Percentiles rank a stretch among this genome's conserved stretches.
phyloP scores from a whole-genome alignment of 2,329 filamentous ascomycete genomes.

The Fusarium citri region DNA sequence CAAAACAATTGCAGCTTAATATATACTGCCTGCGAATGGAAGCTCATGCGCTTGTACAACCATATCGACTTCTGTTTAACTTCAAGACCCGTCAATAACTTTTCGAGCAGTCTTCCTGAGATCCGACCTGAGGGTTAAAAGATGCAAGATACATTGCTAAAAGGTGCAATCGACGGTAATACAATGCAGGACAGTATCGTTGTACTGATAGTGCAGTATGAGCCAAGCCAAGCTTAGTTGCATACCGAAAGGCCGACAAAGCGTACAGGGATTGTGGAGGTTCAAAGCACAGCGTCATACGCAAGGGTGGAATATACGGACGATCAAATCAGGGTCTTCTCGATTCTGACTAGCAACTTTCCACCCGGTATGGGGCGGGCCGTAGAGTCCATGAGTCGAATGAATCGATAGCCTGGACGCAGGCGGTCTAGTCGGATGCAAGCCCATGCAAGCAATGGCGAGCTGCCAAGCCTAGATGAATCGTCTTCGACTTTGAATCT shows the following conservation, averaged over 20 bases:
- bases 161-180: background rate
- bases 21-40: background rate
- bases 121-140: background rate
- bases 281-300: background rate
- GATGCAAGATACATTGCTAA: background rate
- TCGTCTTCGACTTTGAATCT: conserved; percentile 69
- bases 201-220: background rate
- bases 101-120: background rate
- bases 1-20: background rate
- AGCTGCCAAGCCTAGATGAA: conserved; percentile 52
- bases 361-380: conserved; percentile 59
- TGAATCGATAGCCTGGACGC: conserved; percentile 65
- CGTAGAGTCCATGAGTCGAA: conserved; percentile 61
- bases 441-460: conserved; percentile 63
- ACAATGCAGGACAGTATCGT: background rate
- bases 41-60: background rate
- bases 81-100: background rate
- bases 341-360: conserved; percentile 64
- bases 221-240: background rate
- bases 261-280: background rate
- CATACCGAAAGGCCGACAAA: conserved; percentile 11
- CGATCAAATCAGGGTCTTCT: conserved; percentile 57
- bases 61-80: background rate
- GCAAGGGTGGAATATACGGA: background rate
- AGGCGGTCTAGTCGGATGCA: conserved; percentile 71